These are phyloP conservation scores for Friedmanniomyces endolithicus DNA, from an alignment of 495 filamentous ascomycete genomes.

Conservation along the genomic window DNA sequence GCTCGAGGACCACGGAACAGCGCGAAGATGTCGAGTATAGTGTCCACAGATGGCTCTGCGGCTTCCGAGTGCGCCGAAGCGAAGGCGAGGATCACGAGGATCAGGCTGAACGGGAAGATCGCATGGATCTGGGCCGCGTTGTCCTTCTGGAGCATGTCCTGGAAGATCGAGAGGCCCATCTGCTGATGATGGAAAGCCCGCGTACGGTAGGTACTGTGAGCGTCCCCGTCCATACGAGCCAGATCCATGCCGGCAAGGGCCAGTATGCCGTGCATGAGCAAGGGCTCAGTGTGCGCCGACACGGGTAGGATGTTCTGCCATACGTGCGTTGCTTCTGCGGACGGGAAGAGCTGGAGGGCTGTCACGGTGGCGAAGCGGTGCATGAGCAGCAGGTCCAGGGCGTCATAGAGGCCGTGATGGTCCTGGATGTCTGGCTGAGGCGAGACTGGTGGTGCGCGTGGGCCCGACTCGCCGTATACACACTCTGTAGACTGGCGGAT, in stretches of 20 bases:
- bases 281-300: background rate
- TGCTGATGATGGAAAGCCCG: constrained; percentile 9
- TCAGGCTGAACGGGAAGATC: constrained; percentile 6
- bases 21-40: constrained; percentile 4
- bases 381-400: constrained; percentile 9
- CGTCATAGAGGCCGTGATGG: background rate
- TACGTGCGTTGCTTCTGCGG: background rate
- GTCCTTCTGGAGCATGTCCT: background rate
- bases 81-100: constrained; percentile 8
- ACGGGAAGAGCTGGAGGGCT: background rate
- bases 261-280: constrained; percentile 17
- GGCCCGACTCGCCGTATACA: background rate
- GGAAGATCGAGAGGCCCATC: constrained; percentile 5
- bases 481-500: constrained; percentile 1
- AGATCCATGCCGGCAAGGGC: constrained; percentile 14
- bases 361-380: constrained; percentile 12
- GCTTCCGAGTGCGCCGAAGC: constrained; percentile 5
- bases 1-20: constrained; percentile 5
- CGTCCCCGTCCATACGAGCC: background rate
- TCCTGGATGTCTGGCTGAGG: background rate
- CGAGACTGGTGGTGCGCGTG: background rate
- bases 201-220: background rate
- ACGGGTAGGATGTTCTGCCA: constrained; percentile 7
- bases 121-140: background rate
- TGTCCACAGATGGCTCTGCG: background rate